Base-by-base conservation (phyloP, 441 rosid genomes). In the Euphorbia corollata region DNA sequence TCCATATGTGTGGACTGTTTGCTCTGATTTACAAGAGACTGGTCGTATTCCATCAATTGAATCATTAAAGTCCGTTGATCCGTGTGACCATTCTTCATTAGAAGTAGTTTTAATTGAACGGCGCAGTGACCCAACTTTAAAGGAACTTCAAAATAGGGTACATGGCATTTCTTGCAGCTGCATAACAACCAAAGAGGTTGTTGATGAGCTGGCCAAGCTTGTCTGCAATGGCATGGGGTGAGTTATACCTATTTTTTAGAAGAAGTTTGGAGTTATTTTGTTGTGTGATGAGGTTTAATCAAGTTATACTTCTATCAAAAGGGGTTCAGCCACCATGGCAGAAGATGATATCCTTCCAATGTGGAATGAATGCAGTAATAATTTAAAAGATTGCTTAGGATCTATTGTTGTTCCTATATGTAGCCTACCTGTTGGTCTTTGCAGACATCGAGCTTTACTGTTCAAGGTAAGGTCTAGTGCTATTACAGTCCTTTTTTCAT, bases 391-490 rank as follows among this genome's bases (percentile, higher is more conserved):
- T 74, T 71, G 88, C 83, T 80, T 91, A 65, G 89, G 92, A 65
- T 89, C 89, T 62, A 81, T 86, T 57, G 96, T 94, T 68, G 80
- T 91, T 80, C 97, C 99, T 68, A 82, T 94, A 45, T 91, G 99
- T 64, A 91, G 91, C 82, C 86, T 91, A 54, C 86, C 89, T 39
- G 74, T 78, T 80, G 99, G 99, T 76, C 87, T 90, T 70, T 94
- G 99, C 88, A 85, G 97, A 79, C 98, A 94, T 75, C 92, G 99
- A 71, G 85, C 97, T 75, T 80, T 91, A 76, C 82, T 94, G 71
- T 94, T 94, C 82, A 94, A 94, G 84, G 99, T 91, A 83, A 80
- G 84, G 71, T 62, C 32, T 27, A 27, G 32, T 27, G 32, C 32
- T 27, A 27, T 27, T 27, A 27, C 32, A 27, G 32, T 27, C 4